Conservation (phyloP, 257 asterid species). For the Solanum rostratum region DNA sequence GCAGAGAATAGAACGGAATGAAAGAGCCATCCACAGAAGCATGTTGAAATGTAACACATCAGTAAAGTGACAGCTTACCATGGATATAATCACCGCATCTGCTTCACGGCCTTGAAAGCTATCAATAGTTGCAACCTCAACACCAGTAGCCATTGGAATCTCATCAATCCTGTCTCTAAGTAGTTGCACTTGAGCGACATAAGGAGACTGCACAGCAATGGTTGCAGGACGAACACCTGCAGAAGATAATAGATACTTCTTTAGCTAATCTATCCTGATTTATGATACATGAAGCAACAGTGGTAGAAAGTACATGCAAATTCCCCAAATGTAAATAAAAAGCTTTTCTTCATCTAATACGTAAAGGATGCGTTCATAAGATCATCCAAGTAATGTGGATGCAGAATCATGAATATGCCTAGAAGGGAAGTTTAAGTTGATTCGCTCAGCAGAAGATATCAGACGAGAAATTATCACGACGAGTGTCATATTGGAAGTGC, state of each 20-base stretch:
- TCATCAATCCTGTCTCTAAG: constrained; percentile 80
- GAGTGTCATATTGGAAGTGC: not conserved
- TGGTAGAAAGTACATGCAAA: not conserved
- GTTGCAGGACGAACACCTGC: constrained; percentile 72
- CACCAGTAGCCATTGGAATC: constrained; percentile 54
- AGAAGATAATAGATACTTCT: constrained; percentile 1
- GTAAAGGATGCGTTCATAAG: not conserved
- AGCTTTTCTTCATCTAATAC: not conserved
- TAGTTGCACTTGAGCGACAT: constrained; percentile 95
- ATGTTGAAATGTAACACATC: not conserved
- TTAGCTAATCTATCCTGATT: not conserved
- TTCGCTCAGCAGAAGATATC: not conserved
- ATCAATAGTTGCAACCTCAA: constrained; percentile 87
- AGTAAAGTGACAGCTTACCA: constrained; percentile 37
- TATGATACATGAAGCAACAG: not conserved
- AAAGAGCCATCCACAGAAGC: not conserved
- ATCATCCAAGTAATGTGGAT: not conserved
- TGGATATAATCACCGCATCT: constrained; percentile 89
- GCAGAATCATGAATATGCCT: not conserved
- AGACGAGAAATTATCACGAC: not conserved
- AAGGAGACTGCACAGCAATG: constrained; percentile 93
- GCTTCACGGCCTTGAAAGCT: constrained; percentile 99
- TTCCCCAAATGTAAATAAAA: not conserved
- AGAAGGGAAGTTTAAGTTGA: not conserved
- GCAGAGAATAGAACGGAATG: not conserved